A percentile compares a stretch with the other conserved stretches of the same genome.
phyloP scores from a whole-genome alignment of 2,329 filamentous ascomycete species.

The Alternaria rosae region DNA sequence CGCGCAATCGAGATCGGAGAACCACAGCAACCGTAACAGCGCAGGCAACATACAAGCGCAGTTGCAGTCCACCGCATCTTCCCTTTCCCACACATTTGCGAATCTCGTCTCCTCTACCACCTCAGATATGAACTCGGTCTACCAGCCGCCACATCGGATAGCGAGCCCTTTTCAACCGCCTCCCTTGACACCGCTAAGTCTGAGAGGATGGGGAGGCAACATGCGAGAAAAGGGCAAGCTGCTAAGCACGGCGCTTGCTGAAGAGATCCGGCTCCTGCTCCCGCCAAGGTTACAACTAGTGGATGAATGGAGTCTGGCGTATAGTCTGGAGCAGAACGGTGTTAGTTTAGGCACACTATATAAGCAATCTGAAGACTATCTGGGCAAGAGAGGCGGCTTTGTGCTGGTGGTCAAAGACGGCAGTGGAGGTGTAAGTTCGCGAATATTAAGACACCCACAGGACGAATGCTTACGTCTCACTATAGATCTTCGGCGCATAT shows the following conservation, averaged over 20 bases:
- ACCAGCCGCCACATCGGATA: slow-evolving; percentile 67
- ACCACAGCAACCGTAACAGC: slow-evolving; percentile 16
- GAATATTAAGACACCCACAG: neutral
- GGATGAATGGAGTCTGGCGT: slow-evolving; percentile 85
- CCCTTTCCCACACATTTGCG: slow-evolving; percentile 40
- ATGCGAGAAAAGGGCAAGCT: slow-evolving; percentile 70
- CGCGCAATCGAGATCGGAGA: slow-evolving; percentile 16
- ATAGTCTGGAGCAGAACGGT: slow-evolving; percentile 91
- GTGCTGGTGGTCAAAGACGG: slow-evolving; percentile 86
- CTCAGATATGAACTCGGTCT: slow-evolving; percentile 64
- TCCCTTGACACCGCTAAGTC: slow-evolving; percentile 79
- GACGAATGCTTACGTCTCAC: slow-evolving; percentile 10
- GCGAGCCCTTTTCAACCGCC: slow-evolving; percentile 86
- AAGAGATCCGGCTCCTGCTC: slow-evolving; percentile 90
- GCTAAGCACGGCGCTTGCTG: slow-evolving; percentile 76
- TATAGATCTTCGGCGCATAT: slow-evolving; percentile 86
- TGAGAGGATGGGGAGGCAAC: slow-evolving; percentile 70
- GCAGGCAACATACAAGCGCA: slow-evolving; percentile 27
- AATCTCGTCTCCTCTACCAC: slow-evolving; percentile 46
- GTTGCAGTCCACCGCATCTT: slow-evolving; percentile 29
- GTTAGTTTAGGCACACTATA: slow-evolving; percentile 88
- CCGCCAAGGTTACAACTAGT: slow-evolving; percentile 86
- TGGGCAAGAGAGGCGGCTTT: slow-evolving; percentile 78
- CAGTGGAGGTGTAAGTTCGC: slow-evolving; percentile 70
- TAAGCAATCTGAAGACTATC: slow-evolving; percentile 73